phyloP scores from a whole-genome alignment of 176 grass and related monocot genomes.

The Cymbopogon citratus region DNA sequence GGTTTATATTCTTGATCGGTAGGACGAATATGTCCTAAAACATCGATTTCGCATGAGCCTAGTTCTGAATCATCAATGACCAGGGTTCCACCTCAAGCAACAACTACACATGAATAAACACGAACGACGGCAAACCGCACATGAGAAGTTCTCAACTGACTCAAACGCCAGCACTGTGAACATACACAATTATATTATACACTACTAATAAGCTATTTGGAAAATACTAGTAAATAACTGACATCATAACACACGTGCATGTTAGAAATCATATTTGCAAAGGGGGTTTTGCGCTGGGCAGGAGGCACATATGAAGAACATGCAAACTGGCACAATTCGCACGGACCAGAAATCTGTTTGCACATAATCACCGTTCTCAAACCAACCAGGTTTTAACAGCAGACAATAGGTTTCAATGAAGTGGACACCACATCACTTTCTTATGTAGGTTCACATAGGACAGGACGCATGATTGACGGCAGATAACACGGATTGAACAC shows the following conservation, averaged over 20 bases:
- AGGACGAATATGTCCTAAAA: not conserved
- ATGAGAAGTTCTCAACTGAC: too few species aligned
- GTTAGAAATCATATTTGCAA: not conserved
- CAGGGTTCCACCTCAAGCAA: too few species aligned
- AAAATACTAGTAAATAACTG: too few species aligned
- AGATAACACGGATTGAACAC: not conserved
- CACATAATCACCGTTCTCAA: not conserved
- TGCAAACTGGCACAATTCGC: not conserved
- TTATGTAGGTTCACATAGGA: slow-evolving; percentile 29
- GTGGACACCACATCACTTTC: slow-evolving; percentile 31
- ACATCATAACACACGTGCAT: too few species aligned
- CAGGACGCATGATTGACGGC: slow-evolving; percentile 1
- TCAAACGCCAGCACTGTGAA: not conserved
- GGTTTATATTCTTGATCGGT: too few species aligned
- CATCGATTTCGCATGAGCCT: not conserved
- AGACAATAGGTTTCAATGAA: not conserved
- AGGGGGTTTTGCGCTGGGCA: not conserved
- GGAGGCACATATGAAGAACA: not conserved
- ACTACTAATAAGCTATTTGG: too few species aligned
- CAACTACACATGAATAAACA: too few species aligned
- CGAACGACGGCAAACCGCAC: too few species aligned
- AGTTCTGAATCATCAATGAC: too few species aligned
- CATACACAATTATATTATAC: not conserved
- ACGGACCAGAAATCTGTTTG: not conserved
- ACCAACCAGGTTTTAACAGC: slow-evolving; percentile 10